Evolutionary conservation across 768 basidiomycete species (phyloP), one percentile per base, ranked within the genome.

Genomic region (Tremella yokohamensis): DNA sequence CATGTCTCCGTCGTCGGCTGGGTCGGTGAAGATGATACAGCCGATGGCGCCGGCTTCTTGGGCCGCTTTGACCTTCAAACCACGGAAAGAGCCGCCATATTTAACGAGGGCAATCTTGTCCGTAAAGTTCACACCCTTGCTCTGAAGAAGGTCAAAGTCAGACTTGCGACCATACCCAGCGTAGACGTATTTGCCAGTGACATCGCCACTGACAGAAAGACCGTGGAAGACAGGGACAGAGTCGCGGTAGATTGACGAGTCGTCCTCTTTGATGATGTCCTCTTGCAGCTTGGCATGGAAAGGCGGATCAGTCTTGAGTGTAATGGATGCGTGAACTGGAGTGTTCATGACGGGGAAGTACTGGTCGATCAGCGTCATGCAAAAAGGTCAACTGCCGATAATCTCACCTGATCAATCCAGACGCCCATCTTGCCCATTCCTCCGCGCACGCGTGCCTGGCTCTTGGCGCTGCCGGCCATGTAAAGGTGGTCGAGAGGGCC

Each of bases 291-390:
- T 83, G 18, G 90, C 90, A 40, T 78, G 79, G 87, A 89, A 88
- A 40, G 70, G 68, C 16, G 65, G 60, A 13, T 80, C 80, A 19
- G 79, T 82, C 44, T 89, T 76, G 19, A 92, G 84, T 49, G 86
- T 82, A 11, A 93, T 76, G 58, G 81, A 82, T 50, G 84, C 83
- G 53, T 86, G 83, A 7, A 86, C 79, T 1, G 89, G 84, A 0
- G 84, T 87, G 76, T 94, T 90, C 79, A 94, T 78, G 40, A 91
- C 80, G 1, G 93, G 91, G 76, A 87, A 94, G 76, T 98, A 96
- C 38, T 76, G 57, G 29, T 20, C 2, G 16, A 2, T 20, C 15
- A 29, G 20, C 22, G 15, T 22, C 18, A 8, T 4, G 22, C 42
- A 45, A 45, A 22, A 19, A 1, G 8, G 40, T 40, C 25, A 8